Evolutionary conservation across 2,329 filamentous ascomycete genomes (phyloP), one percentile per base, ranked within the genome.

Genomic region (Pyrenophora teres): DNA sequence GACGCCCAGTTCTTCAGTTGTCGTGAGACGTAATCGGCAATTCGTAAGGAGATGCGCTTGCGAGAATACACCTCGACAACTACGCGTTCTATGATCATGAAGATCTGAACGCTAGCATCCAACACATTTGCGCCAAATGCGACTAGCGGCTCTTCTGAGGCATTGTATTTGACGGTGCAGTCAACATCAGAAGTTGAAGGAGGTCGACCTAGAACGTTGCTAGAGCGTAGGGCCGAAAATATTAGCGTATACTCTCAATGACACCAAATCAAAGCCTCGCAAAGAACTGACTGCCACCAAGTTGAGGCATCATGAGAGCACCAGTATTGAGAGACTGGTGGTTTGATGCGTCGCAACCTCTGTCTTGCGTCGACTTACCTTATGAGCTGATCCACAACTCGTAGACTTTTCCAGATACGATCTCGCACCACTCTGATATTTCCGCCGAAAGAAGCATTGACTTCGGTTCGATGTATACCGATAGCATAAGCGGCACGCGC

Each of bases 161-260:
- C 70, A 31, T 69, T 59, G 51, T 75, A 76, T 43, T 71, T 72
- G n/a, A 74, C 70, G 1, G 69, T 75, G 44, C 74, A 79, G 43
- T 81, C 80, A 12, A 80, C 77, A 49, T 82, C 80, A 0, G 79
- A 80, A 1, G 78, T 81, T 3, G 79, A 79, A 5, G 80, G 79
- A 9, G 80, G 80, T n/a, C 80, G 74, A 6, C 80, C 80, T 7
- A 82, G 63, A 1, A 78, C 74, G 19, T 76, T 79, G 56, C 79
- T 81, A 52, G 2, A 21, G 18, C 3, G 4, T 3, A 1, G n/a
- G 12, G 35, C 19, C 1, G 15, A 6, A 43, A 6, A 21, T 4
- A 7, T 52, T 13, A 52, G 50, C 30, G 16, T 13, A 31, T 35
- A 6, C 23, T 16, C 10, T 5, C 12, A 38, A n/a, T 12, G 12